Evolutionary conservation across 2,329 filamentous ascomycete genomes (phyloP), one percentile per base, ranked within the genome.

Genomic region (Albophoma yamanashiensis): DNA sequence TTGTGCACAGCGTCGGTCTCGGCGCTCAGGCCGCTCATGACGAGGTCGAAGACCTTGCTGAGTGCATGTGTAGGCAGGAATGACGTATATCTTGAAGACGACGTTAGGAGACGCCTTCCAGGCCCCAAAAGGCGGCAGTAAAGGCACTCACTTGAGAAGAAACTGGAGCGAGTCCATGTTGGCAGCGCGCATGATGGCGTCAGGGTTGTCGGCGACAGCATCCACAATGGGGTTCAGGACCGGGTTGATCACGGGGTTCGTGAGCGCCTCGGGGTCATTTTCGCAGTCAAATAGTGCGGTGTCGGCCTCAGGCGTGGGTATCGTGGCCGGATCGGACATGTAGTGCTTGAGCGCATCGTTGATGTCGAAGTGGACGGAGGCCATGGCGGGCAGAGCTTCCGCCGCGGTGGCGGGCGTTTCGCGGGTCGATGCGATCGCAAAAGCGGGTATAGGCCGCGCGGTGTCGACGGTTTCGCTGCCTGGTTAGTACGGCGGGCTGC

Each of bases 311-410:
- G 89, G 87, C 2, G 92, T 97, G 9, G 89, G 80, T 60, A 97
- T 89, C 45, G 85, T 84, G 55, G 86, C 80, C 11, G 94, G 93
- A 73, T 97, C 93, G 76, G 91, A 95, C 83, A 97, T 90, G 77
- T 97, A 99, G 73, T 91, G 85, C 81, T 96, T 97, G 74, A 97
- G 88, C 65, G 92, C 91, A 79, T 96, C 89, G 74, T 97, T 96
- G 75, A 99, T 91, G 74, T 97, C 91, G 78, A 99, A 99, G 70
- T 88, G 83, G 72, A 92, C 83, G 78, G 89, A 89, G 70, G 80
- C 88, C 86, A 88, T 88, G 72, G 64, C 74, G 68, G 73, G 67
- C 70, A 69, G 66, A 58, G 59, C 56, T 58, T 62, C 59, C 63
- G 62, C 66, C 65, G 31, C 50, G 34, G 20, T 3, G 63, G 67